Base-by-base conservation (phyloP, 176 grass and related monocot species). In the Rhynchospora tenuis region DNA sequence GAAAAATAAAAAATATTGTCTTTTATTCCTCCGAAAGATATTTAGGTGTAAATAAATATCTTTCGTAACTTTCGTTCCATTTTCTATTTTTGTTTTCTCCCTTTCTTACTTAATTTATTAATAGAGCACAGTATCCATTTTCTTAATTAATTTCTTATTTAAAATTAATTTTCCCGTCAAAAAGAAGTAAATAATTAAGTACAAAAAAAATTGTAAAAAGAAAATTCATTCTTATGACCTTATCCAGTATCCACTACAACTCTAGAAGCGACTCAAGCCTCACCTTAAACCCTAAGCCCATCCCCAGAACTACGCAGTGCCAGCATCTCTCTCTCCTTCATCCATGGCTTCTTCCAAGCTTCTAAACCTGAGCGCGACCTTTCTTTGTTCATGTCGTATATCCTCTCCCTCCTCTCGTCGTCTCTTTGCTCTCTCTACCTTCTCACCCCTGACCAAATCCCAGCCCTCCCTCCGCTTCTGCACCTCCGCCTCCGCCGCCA, bases 331-430 rank as follows among this genome's bases (percentile, higher is more conserved):
- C 55, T 15, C 71, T 62, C 23, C 33, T 59, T 12, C 59, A 81
- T 59, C 88, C 71, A 96, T 93, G 93, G 85, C 89, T 50, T 80
- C 86, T 28, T 83, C 88, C 42, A 92, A 86, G 87, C 73, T 90
- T 81, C 83, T 93, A 28, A 71, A 84, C 22, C 71, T 89, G 43
- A 86, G 68, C 80, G 74, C 73, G 45, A 83, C 67, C 22, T 44
- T 90, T 44, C 81, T 92, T 19, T 83, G 87, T 31, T 85, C 85
- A 20, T 87, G 50, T 66, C 78, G 78, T 23, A 59, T 50, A 7
- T 67, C 83, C 44, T 86, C 87, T 56, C 57, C 80, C 29, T 65
- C 87, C 31, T 68, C 81, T 46, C 63, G 68, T 51, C 73, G 38
- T 58, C 31, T 57, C 27, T 67, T 84, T 0, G 52, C 68, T 15